phyloP scores from a whole-genome alignment of 164 flowering plant genomes.

The Piper betle region DNA sequence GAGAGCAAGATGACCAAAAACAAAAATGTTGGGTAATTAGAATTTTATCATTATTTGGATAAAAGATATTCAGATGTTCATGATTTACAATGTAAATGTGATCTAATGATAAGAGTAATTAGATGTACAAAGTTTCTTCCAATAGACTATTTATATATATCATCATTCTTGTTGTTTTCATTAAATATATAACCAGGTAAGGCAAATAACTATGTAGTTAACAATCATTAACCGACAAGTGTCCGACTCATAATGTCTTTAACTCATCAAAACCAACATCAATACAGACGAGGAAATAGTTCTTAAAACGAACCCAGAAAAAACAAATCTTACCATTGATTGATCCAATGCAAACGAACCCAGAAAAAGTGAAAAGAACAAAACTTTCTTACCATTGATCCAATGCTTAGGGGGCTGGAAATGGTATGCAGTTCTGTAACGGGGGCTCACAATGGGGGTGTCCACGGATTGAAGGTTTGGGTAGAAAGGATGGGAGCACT shows the following conservation, averaged over 20 bases:
- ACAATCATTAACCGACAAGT: too few species aligned
- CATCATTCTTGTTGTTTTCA: too few species aligned
- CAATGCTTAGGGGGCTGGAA: conserved; percentile 22
- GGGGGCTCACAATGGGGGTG: not conserved
- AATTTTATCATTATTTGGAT: too few species aligned
- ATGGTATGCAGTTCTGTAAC: conserved; percentile 17
- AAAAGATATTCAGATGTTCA: too few species aligned
- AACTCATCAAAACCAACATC: not conserved
- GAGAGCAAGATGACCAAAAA: not conserved
- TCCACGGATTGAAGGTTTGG: conserved; percentile 3
- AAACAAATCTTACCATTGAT: not conserved
- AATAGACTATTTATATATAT: too few species aligned
- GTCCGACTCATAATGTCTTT: too few species aligned
- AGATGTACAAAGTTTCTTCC: too few species aligned
- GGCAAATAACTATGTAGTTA: too few species aligned
- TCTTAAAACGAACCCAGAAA: not conserved
- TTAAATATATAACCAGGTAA: too few species aligned
- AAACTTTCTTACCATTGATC: conserved; percentile 18
- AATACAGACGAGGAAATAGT: not conserved
- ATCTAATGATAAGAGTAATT: too few species aligned
- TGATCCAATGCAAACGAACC: not conserved
- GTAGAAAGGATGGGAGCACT: conserved; percentile 12
- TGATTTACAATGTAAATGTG: too few species aligned
- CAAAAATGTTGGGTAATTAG: not conserved
- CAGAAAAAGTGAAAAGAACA: not conserved